These are phyloP conservation scores for Lentinula novae-zelandiae DNA, from an alignment of 1,284 basidiomycete genomes.

Conservation along the genomic window DNA sequence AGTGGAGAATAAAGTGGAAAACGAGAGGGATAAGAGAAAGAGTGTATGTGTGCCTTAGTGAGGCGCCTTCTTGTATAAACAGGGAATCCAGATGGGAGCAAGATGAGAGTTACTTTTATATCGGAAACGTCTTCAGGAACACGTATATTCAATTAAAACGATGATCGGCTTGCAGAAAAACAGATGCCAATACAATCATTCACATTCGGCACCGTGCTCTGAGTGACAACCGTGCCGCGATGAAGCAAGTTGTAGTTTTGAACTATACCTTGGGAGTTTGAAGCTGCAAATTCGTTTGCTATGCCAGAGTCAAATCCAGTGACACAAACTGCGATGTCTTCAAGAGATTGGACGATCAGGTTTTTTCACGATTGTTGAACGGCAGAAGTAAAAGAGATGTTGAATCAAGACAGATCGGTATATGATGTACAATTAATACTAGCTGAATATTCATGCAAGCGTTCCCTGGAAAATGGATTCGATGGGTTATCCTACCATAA, in stretches of 20 bases:
- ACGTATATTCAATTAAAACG: background rate
- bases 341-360: no score
- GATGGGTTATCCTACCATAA: background rate
- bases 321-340: no score
- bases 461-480: constrained; percentile 22
- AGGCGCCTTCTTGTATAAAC: background rate
- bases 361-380: no score
- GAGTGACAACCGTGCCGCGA: no score
- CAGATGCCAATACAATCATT: background rate
- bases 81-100: background rate
- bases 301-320: no score
- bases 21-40: background rate
- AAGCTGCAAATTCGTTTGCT: no score
- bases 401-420: background rate
- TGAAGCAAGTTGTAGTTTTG: no score
- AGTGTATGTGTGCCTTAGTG: background rate
- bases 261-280: background rate
- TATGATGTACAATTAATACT: background rate
- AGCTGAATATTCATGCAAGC: constrained; percentile 19
- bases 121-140: background rate
- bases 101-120: background rate
- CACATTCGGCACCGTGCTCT: no score
- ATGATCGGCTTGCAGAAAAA: constrained; percentile 2
- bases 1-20: background rate
- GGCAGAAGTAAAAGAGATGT: no score